Evolutionary conservation across 495 filamentous ascomycete genomes (phyloP), one percentile per base, ranked within the genome.

Genomic region (Xylaria sp.): DNA sequence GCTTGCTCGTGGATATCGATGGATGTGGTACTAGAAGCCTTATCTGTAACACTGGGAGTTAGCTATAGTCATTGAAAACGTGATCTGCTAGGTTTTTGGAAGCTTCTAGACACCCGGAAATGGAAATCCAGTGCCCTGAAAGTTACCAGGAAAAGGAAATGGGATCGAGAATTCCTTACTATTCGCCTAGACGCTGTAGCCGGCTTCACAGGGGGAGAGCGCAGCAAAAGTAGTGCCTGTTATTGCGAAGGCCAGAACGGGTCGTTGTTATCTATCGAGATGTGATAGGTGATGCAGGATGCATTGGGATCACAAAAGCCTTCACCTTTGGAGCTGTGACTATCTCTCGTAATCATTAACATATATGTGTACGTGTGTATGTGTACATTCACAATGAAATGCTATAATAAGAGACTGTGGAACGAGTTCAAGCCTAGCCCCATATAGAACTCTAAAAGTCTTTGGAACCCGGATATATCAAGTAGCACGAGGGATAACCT

Each of bases 121-220:
- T n/a, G n/a, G n/a, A n/a, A n/a, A n/a, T n/a, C n/a, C n/a, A n/a
- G n/a, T n/a, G n/a, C n/a, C n/a, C n/a, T n/a, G n/a, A n/a, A n/a
- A n/a, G n/a, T n/a, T n/a, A n/a, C n/a, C n/a, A n/a, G n/a, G n/a
- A n/a, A n/a, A n/a, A n/a, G n/a, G n/a, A n/a, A n/a, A n/a, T n/a
- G n/a, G n/a, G n/a, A n/a, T n/a, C n/a, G n/a, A n/a, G n/a, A n/a
- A n/a, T n/a, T n/a, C 92, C 70, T 95, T 91, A 58, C 89, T 85
- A 80, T 93, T 93, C 73, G 91, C 91, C 76, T 84, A 93, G 62
- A 95, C 92, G 29, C 86, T 85, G 78, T 93, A 95, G 37, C 92
- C 92, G 41, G 88, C 92, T 15, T 88, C 85, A 46, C 89, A 81
- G 6, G 93, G 87, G 0, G 90, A 92, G 50, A 93, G 86, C 1